Evolutionary conservation across 169 alveolate species (phyloP), one percentile per base, ranked within the genome.

Genomic region (Plasmodium berghei): DNA sequence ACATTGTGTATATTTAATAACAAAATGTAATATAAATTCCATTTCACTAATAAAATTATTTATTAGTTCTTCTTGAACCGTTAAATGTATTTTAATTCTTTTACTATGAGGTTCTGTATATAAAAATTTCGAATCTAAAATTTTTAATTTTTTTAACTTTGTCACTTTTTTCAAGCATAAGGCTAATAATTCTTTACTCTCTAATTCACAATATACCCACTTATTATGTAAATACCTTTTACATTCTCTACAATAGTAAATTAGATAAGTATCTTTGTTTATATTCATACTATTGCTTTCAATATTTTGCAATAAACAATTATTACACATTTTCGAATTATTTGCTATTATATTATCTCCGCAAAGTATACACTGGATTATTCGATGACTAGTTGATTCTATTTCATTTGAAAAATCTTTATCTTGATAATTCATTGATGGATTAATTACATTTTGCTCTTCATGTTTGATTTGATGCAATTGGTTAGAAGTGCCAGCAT

Each of bases 81-180:
- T 96, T 49, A 97, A 75, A 92, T 97, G 97, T n/a, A 99, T 96
- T 94, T 97, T 98, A n/a, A 99, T 86, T 88, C 99, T 95, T 87
- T 97, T 95, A 75, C 95, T 96, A 85, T 97, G 99, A 18, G 99
- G 99, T 87, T 98, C 99, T 9, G 99, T 97, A 96, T 97, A 98
- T 24, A 98, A 90, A 94, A 98, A 98, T 56, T 94, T 91, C 54
- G 99, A 99, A 94, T 98, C 99, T 12, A 98, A 93, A 18, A 98
- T 74, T 91, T 97, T 97, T 45, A 98, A 98, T 45, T 87, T 71
- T 80, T 97, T 97, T 42, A 98, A 91, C 58, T 99, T 99, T 85
- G 97, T 97, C 55, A 98, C 95, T 91, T 97, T 97, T 94, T 98
- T 98, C 58, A 99, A 95, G 90, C 99, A 98, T 24, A 99, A 88